Percentiles rank a stretch among this genome's conserved stretches.
These are phyloP conservation scores for Volvox africanus DNA, from an alignment of 139 green algal species.

Conservation along the genomic window DNA sequence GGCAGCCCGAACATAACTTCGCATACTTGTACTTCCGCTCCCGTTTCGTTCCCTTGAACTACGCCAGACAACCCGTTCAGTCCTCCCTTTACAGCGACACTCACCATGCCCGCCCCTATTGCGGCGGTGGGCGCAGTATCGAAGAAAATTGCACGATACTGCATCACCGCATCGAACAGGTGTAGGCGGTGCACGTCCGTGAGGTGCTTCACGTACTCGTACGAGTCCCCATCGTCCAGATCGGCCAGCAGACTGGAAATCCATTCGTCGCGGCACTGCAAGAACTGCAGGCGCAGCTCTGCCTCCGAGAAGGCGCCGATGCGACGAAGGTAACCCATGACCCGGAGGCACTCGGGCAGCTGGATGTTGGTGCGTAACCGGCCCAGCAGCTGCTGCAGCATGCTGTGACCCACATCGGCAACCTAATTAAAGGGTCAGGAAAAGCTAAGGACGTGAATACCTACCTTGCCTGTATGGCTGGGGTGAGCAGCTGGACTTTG, in stretches of 20 bases:
- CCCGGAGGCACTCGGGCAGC: constrained; percentile 94
- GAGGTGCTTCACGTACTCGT: constrained; percentile 92
- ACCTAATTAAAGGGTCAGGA: constrained; percentile 38
- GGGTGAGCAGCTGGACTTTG: too few relatives aligned
- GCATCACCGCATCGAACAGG: constrained; percentile 98
- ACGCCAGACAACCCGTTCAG: too few relatives aligned
- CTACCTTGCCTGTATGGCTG: too few relatives aligned
- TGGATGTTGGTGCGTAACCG: constrained; percentile 82
- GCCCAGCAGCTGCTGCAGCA: constrained; percentile 90
- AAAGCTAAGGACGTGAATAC: too few relatives aligned
- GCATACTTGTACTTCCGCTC: too few relatives aligned
- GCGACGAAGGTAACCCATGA: constrained; percentile 94
- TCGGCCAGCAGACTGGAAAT: constrained; percentile 81
- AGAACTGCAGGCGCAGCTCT: constrained; percentile 89
- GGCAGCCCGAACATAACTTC: too few relatives aligned
- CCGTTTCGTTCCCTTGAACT: too few relatives aligned
- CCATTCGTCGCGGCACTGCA: constrained; percentile 80
- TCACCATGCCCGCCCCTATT: neutral
- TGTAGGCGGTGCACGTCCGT: constrained; percentile 97
- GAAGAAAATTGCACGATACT: constrained; percentile 98
- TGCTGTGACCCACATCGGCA: constrained; percentile 68
- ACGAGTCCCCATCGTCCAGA: constrained; percentile 78
- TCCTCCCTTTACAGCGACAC: neutral
- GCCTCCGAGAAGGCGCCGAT: constrained; percentile 87
- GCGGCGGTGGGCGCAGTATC: constrained; percentile 60